Percentiles rank a stretch among this genome's conserved stretches.
These are phyloP conservation scores for Closterium sp. DNA, from an alignment of 139 green algal species.

Conservation along the genomic window DNA sequence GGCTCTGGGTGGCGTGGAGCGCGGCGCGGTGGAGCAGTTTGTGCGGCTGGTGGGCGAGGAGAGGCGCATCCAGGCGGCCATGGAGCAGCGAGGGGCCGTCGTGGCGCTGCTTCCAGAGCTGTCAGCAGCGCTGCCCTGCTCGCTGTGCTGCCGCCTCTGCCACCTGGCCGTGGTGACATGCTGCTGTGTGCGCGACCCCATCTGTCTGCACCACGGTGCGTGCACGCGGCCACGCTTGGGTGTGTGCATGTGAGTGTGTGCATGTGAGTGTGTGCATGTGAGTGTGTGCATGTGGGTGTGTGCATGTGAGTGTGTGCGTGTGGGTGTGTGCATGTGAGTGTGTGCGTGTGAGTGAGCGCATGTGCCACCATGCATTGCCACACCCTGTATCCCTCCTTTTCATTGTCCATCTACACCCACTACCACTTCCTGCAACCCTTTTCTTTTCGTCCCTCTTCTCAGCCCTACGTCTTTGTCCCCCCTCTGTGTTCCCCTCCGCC, in stretches of 20 bases:
- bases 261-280: too few species aligned
- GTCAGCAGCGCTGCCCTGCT: not conserved
- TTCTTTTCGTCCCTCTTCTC: not conserved
- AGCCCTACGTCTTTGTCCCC: too few species aligned
- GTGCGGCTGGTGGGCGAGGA: slow-evolving; percentile 9
- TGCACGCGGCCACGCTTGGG: too few species aligned
- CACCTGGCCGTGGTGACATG: slow-evolving; percentile 3
- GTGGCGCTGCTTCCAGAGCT: not conserved
- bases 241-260: too few species aligned
- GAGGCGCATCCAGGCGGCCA: not conserved
- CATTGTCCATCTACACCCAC: too few species aligned
- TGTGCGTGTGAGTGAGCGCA: too few species aligned
- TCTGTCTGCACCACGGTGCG: slow-evolving; percentile 15
- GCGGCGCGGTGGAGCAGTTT: slow-evolving; percentile 10
- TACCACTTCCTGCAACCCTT: not conserved
- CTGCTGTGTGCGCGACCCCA: slow-evolving; percentile 1
- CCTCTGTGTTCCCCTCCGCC: too few species aligned
- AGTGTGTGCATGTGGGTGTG: too few species aligned
- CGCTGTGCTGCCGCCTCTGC: not conserved
- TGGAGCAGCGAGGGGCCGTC: not conserved
- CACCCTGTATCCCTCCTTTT: too few species aligned
- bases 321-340: too few species aligned
- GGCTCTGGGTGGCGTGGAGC: not conserved
- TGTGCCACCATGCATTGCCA: too few species aligned
- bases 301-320: too few species aligned